Evolutionary conservation across 2,329 filamentous ascomycete genomes (phyloP), one percentile per base, ranked within the genome.

Genomic region (Xylariaceae sp.): DNA sequence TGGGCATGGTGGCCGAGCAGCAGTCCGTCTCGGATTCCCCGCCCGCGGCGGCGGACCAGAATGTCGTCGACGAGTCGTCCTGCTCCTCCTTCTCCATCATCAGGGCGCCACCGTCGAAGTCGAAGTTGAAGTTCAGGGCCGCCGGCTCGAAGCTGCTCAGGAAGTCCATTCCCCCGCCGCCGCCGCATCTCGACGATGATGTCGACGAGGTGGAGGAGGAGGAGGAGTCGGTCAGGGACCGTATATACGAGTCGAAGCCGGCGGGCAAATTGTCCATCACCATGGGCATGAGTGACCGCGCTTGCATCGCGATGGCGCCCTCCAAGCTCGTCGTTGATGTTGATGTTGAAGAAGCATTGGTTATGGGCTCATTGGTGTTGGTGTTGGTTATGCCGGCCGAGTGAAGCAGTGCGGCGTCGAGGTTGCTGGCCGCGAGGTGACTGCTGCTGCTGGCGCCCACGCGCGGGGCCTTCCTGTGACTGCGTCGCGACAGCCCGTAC

Each of bases 401-500:
- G n/a, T n/a, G n/a, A 21, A 32, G 23, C 13, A 17, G 13, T 8
- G 31, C 5, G 13, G 31, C 7, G 16, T 32, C 18, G 31, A 32
- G 11, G 9, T 38, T 16, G 9, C 17, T 38, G 15, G 26, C 18
- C 3, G 19, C 24, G 32, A 23, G 19, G 21, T 31, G 15, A 8
- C 21, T 31, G 27, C 11, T 24, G 27, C 12, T 17, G 16, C n/a
- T 13, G 8, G 29, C 38, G 9, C 33, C 34, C 6, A 33, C 14
- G 6, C 33, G 21, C 2, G 28, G 28, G 3, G 39, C 39, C n/a
- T 9, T 21, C 23, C 30, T 41, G 23, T 41, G 39, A 14, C 29
- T 37, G 7, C 39, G 28, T 7, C 39, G 39, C 2, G 39, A 41
- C 3, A 41, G 17, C 3, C 39, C 39, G 23, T 41, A 41, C 11